phyloP scores from a whole-genome alignment of 306 rosid species.

The Alnus glutinosa region DNA sequence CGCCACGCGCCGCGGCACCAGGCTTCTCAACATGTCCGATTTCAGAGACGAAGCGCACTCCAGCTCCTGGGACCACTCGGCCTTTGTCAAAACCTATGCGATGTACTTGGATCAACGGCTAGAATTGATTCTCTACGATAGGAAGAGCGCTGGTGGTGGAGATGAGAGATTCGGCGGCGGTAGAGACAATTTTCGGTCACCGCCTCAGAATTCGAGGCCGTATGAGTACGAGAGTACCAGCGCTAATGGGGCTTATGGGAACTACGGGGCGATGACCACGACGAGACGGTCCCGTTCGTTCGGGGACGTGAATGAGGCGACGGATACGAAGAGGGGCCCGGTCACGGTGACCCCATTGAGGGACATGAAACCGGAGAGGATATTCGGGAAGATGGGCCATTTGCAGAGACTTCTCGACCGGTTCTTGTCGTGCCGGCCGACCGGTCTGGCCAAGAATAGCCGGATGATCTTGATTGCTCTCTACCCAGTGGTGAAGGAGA shows the following conservation, averaged over 20 bases:
- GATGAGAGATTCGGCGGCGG: slow-evolving; percentile 56
- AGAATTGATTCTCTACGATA: slow-evolving; percentile 67
- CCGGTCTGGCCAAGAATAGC: slow-evolving; percentile 83
- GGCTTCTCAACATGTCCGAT: slow-evolving; percentile 86
- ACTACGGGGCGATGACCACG: slow-evolving; percentile 53
- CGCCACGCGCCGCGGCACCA: slow-evolving; percentile 84
- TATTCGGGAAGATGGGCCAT: slow-evolving; percentile 88
- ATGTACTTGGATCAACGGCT: slow-evolving; percentile 90
- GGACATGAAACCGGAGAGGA: slow-evolving; percentile 84
- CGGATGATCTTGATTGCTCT: slow-evolving; percentile 81
- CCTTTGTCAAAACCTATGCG: slow-evolving; percentile 84
- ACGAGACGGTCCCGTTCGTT: slow-evolving; percentile 83
- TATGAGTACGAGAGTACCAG: slow-evolving; percentile 56
- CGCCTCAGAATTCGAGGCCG: slow-evolving; percentile 51
- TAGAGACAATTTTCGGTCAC: slow-evolving; percentile 75
- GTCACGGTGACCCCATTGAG: slow-evolving; percentile 77
- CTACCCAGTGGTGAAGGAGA: slow-evolving; percentile 86
- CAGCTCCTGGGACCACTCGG: slow-evolving; percentile 95
- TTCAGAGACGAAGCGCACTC: slow-evolving; percentile 98
- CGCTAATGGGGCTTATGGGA: slow-evolving; percentile 41
- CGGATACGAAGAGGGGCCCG: slow-evolving; percentile 38
- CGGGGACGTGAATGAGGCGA: slow-evolving; percentile 72
- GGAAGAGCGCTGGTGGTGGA: slow-evolving; percentile 42
- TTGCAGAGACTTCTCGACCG: slow-evolving; percentile 87
- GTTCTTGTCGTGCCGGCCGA: slow-evolving; percentile 85